phyloP scores from a whole-genome alignment of 331 rosid genomes.

The Dryas integrifolia region DNA sequence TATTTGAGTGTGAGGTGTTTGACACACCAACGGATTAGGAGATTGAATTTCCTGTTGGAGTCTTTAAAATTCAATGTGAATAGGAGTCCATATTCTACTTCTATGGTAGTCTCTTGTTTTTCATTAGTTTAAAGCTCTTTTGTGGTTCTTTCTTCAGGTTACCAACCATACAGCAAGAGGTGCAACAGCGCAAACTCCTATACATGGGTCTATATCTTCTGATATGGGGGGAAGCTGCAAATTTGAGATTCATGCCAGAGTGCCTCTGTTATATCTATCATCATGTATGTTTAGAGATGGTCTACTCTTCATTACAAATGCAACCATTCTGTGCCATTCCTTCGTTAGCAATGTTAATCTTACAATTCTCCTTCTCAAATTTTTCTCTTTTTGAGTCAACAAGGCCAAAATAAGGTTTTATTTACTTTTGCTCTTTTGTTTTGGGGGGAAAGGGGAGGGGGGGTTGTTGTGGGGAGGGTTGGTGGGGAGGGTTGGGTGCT shows the following conservation, averaged over 20 bases:
- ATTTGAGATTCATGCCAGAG: constrained; percentile 98
- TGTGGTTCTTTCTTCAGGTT: constrained; percentile 56
- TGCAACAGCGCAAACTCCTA: constrained; percentile 93
- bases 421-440: not conserved
- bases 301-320: constrained; percentile 2
- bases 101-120: not conserved
- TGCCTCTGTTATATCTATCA: constrained; percentile 97
- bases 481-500: too few species aligned
- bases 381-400: not conserved
- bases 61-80: not conserved
- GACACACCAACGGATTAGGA: not conserved
- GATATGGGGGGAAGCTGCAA: constrained; percentile 99
- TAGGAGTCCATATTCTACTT: not conserved
- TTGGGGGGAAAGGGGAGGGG: not conserved
- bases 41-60: not conserved
- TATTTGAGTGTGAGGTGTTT: not conserved
- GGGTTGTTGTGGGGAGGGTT: too few species aligned
- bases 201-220: constrained; percentile 97
- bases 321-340: not conserved
- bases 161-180: constrained; percentile 98
- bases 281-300: constrained; percentile 53
- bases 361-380: not conserved
- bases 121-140: not conserved
- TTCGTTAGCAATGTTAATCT: not conserved
- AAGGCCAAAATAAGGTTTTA: not conserved